phyloP scores from a whole-genome alignment of 129 eudicot species.

The Centrapalus pauciflorus region DNA sequence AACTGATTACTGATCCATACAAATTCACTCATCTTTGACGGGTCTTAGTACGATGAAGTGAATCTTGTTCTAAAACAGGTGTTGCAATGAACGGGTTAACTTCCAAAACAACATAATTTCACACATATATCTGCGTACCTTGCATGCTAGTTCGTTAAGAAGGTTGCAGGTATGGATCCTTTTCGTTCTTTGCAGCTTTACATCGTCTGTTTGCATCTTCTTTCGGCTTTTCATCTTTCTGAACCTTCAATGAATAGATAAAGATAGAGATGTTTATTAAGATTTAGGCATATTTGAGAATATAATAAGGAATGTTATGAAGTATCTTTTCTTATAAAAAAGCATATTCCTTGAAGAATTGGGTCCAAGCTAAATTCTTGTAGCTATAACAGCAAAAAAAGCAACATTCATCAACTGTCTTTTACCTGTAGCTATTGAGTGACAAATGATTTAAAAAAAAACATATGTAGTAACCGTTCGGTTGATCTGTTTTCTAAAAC shows the following conservation, averaged over 20 bases:
- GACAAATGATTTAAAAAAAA: not conserved
- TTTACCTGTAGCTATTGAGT: not conserved
- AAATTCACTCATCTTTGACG: not conserved
- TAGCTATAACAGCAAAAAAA: not conserved
- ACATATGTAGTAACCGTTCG: too few species aligned
- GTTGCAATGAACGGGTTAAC: not conserved
- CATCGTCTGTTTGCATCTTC: slow-evolving; percentile 4
- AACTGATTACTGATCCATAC: not conserved
- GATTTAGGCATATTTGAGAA: slow-evolving; percentile 5
- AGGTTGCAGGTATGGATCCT: not conserved
- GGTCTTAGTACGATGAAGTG: not conserved
- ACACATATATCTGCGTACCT: too few species aligned
- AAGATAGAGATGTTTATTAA: not conserved
- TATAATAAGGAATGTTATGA: slow-evolving; percentile 20
- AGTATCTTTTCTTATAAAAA: slow-evolving; percentile 20
- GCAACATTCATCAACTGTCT: not conserved
- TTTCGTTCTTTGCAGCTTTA: slow-evolving; percentile 8
- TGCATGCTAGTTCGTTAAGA: too few species aligned
- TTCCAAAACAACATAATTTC: not conserved
- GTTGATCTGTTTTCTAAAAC: not conserved
- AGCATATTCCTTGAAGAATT: slow-evolving; percentile 22
- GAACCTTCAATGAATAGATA: not conserved
- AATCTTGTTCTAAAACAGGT: slow-evolving; percentile 10
- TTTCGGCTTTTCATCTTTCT: slow-evolving; percentile 1
- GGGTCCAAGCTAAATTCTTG: slow-evolving; percentile 6